A percentile compares a stretch with the other conserved stretches of the same genome.
phyloP scores from a whole-genome alignment of 805 yeast genomes.

The Saturnispora quitensis region DNA sequence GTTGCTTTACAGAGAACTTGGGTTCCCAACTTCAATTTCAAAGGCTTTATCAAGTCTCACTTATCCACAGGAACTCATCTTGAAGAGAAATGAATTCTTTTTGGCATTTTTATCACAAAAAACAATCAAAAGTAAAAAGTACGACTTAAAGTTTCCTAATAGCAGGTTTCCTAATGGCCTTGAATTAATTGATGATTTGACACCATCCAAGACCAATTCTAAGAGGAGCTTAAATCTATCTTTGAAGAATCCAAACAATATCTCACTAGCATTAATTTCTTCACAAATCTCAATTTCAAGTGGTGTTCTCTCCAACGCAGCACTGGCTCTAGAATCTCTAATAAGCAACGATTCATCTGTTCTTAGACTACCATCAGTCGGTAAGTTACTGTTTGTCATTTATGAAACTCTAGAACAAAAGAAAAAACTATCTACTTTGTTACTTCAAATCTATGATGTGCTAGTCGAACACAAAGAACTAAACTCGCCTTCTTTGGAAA shows the following conservation, averaged over 20 bases:
- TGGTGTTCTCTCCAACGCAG: constrained; percentile 29
- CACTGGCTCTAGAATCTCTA: constrained; percentile 28
- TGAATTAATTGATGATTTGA: not conserved
- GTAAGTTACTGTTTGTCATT: constrained; percentile 40
- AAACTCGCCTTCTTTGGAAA: not conserved
- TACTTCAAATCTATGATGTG: constrained; percentile 24
- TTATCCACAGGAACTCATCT: constrained; percentile 30
- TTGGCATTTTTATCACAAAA: constrained; percentile 34
- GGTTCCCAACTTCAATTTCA: constrained; percentile 24
- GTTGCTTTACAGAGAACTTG: constrained; percentile 25
- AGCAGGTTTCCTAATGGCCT: constrained; percentile 19
- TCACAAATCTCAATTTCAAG: constrained; percentile 27
- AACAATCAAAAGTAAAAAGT: constrained; percentile 13
- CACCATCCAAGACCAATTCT: not conserved
- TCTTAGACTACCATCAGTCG: constrained; percentile 35
- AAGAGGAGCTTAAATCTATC: not conserved
- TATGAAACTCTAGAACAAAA: constrained; percentile 38
- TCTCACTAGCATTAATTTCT: constrained; percentile 28
- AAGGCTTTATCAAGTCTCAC: constrained; percentile 27
- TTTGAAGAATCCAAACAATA: constrained; percentile 11
- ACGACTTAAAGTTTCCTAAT: constrained; percentile 16
- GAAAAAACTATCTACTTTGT: constrained; percentile 25
- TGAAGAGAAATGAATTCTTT: constrained; percentile 37
- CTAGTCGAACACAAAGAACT: constrained; percentile 9
- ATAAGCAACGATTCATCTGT: constrained; percentile 5